Percentiles rank a stretch among this genome's conserved stretches.
Conservation (phyloP, 2,329 filamentous ascomycete genomes). For the Sclerotinia trifoliorum region DNA sequence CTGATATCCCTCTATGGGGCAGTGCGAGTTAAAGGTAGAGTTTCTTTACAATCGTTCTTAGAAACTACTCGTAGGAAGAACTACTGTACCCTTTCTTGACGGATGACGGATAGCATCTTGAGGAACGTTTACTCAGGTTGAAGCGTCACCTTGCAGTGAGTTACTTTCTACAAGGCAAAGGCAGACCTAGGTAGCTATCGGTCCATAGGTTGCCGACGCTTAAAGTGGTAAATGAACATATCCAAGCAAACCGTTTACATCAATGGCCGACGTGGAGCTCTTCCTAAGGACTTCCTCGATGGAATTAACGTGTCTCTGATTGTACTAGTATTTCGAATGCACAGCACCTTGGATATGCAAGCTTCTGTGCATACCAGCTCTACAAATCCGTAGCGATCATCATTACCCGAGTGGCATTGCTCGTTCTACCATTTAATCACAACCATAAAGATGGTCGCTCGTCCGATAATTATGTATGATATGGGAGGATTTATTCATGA, state of each 20-base stretch:
- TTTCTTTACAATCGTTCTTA: neutral
- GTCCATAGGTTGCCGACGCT: neutral
- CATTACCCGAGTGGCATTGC: neutral
- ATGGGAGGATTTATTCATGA: neutral
- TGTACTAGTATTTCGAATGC: neutral
- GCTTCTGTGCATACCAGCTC: no score
- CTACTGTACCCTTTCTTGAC: neutral
- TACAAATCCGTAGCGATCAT: neutral
- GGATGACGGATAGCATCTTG: neutral
- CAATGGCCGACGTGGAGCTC: neutral
- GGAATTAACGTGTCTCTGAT: neutral
- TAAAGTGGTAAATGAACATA: neutral
- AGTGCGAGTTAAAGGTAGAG: neutral
- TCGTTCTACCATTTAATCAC: no score
- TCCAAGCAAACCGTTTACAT: neutral
- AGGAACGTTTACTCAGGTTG: neutral
- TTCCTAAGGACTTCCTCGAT: no score
- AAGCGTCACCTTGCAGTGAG: neutral
- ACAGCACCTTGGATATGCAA: no score
- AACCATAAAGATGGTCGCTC: neutral
- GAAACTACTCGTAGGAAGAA: neutral
- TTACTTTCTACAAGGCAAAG: neutral
- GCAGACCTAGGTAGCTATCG: neutral
- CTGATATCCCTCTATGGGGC: neutral
- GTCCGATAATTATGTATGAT: neutral